Base-by-base conservation (phyloP, 768 basidiomycete genomes). In the button mushroom (Agaricus bisporus) region DNA sequence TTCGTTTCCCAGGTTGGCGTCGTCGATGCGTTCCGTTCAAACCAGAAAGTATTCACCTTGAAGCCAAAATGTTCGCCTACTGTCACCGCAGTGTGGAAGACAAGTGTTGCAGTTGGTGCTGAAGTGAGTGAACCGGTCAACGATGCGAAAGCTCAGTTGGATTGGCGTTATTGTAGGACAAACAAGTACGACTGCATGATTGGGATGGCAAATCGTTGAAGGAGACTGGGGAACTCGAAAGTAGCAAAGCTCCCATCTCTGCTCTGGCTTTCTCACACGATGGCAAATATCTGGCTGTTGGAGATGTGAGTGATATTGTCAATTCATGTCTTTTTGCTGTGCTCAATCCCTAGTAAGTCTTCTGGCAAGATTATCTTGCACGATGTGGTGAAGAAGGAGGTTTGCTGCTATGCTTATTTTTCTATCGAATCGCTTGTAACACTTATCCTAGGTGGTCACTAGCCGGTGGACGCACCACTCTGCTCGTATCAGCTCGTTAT, bases 381-480 rank as follows among this genome's bases (percentile, higher is more conserved):
- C 67, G 83, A 91, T 59, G 82, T 83, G 10, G 69, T 72, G 49
- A 78, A 85, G 63, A 77, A 79, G 57, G 81, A 81, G 74, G 86
- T 86, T 56, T 14, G 68, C 52, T 41, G 7, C 18, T n/a, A 14
- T 50, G 22, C 22, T 4, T 22, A 25, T 18, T 42, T 26, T 5
- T 18, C 7, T 17, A 25, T 28, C 39, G 15, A 1, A 20, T 18
- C 11, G 14, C 45, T 51, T 14, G 49, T 36, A 51, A 26, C 32
- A 32, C 32, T 29, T 29, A 39, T 26, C 52, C 25, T 61, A 89
- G 87, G 60, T 79, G 58, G 72, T 86, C 55, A 87, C 86, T 37
- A 76, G 83, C 3, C 82, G 83, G 52, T 98, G 95, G 95, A 80
- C 88, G 7, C 82, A 85, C 73, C 95, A 98, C 70, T 76, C 85